Evolutionary conservation across 2,329 filamentous ascomycete species (phyloP).

Genomic region (Apiospora koreana): DNA sequence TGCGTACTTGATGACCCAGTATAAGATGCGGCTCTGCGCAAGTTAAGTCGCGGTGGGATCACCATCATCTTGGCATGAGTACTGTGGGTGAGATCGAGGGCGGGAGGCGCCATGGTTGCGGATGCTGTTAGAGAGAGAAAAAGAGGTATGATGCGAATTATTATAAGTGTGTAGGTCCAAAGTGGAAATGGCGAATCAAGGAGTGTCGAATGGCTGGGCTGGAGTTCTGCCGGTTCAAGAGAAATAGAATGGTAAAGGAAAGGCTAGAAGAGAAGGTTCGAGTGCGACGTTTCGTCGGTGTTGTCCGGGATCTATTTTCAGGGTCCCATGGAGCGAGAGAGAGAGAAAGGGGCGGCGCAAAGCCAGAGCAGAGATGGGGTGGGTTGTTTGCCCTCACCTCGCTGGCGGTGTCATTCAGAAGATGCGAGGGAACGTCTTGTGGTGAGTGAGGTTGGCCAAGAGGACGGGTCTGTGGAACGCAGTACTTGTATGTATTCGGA

Average conservation of each 20-base stretch:
- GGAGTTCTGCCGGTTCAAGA: not conserved
- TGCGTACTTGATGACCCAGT: conserved; percentile 34
- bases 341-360: not conserved
- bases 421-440: conserved; percentile 5
- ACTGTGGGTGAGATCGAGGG: conserved; percentile 45
- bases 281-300: not conserved
- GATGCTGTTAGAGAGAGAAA: not conserved
- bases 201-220: not conserved
- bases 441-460: not conserved
- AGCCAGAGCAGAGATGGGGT: not conserved
- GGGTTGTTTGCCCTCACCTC: conserved; percentile 5
- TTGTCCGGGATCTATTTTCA: not conserved
- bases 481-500: conserved; percentile 10
- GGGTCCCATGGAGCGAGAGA: not conserved
- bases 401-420: not conserved
- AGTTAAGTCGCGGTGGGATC: conserved; percentile 57
- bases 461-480: not conserved
- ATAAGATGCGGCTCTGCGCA: conserved; percentile 60
- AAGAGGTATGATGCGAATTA: too few species aligned
- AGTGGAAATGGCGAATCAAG: not conserved
- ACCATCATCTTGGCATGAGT: conserved; percentile 53
- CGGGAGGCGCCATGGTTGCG: conserved; percentile 9
- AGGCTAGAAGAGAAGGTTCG: not conserved
- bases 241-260: not conserved
- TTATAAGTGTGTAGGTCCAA: not conserved